Percentiles rank a stretch among this genome's conserved stretches.
Conservation (phyloP, 768 basidiomycete genomes). For the Leccinellum albellum region DNA sequence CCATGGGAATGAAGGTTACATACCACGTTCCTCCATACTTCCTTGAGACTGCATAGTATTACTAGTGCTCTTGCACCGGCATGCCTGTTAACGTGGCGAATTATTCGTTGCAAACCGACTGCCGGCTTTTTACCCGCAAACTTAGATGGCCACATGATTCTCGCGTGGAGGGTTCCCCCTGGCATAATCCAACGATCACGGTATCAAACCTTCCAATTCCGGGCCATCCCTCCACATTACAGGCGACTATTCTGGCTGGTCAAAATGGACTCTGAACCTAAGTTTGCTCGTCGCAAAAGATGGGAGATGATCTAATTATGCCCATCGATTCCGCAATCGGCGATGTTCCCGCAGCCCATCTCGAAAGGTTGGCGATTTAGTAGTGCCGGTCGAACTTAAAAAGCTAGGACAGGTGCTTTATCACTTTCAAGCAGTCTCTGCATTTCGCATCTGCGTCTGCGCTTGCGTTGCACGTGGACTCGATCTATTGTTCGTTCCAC, state of each 20-base stretch:
- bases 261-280: neutral
- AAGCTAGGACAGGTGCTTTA: neutral
- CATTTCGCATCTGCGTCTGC: neutral
- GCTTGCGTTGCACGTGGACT: neutral
- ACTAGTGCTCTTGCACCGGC: neutral
- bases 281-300: slow-evolving; percentile 2
- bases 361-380: slow-evolving; percentile 6
- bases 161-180: slow-evolving; percentile 15
- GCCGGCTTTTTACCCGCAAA: neutral
- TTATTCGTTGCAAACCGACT: neutral
- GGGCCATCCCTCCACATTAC: slow-evolving; percentile 6
- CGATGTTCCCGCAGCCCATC: slow-evolving; percentile 7
- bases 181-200: slow-evolving; percentile 8
- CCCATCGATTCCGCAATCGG: slow-evolving; percentile 12
- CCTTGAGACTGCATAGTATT: neutral
- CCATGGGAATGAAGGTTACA: neutral
- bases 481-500: neutral
- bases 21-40: neutral
- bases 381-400: slow-evolving; percentile 11
- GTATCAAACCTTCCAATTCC: slow-evolving; percentile 17
- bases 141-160: slow-evolving; percentile 8
- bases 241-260: slow-evolving; percentile 1
- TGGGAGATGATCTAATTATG: slow-evolving; percentile 15
- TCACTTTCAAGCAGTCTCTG: neutral
- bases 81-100: neutral